Conservation (phyloP, 352 stramenopile genomes). For the Phytopythium montanum region DNA sequence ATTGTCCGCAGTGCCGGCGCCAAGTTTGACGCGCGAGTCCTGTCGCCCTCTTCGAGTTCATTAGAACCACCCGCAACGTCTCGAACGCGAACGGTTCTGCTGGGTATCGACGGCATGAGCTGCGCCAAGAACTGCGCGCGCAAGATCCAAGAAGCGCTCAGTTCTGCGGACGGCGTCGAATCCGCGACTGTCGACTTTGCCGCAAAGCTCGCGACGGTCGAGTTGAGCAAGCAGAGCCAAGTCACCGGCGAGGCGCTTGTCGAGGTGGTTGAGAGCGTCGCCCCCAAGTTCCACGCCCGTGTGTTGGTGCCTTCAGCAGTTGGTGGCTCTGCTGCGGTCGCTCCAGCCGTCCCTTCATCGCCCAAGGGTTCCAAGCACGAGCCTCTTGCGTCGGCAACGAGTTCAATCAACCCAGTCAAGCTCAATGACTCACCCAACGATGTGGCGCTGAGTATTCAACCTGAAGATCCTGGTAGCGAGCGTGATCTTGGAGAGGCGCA, state of each 20-base stretch:
- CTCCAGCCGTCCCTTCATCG: background rate
- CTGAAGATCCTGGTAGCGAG: constrained; percentile 27
- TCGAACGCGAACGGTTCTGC: constrained; percentile 32
- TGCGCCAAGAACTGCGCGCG: constrained; percentile 61
- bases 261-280: constrained; percentile 33
- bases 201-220: constrained; percentile 49
- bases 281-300: constrained; percentile 39
- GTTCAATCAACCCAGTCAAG: background rate
- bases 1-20: constrained; percentile 38
- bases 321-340: background rate
- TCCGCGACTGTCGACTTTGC: constrained; percentile 69
- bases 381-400: background rate
- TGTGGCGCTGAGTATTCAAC: constrained; percentile 31
- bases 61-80: background rate
- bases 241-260: constrained; percentile 66
- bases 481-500: constrained; percentile 59
- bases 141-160: constrained; percentile 68
- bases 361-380: background rate
- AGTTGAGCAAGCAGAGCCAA: constrained; percentile 50
- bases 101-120: constrained; percentile 67
- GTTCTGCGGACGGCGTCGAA: constrained; percentile 50
- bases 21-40: constrained; percentile 69
- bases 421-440: constrained; percentile 13
- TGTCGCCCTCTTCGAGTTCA: constrained; percentile 15
- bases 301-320: constrained; percentile 9